These are phyloP conservation scores for Phanerochaete sordida DNA, from an alignment of 768 basidiomycete genomes.

Conservation along the genomic window DNA sequence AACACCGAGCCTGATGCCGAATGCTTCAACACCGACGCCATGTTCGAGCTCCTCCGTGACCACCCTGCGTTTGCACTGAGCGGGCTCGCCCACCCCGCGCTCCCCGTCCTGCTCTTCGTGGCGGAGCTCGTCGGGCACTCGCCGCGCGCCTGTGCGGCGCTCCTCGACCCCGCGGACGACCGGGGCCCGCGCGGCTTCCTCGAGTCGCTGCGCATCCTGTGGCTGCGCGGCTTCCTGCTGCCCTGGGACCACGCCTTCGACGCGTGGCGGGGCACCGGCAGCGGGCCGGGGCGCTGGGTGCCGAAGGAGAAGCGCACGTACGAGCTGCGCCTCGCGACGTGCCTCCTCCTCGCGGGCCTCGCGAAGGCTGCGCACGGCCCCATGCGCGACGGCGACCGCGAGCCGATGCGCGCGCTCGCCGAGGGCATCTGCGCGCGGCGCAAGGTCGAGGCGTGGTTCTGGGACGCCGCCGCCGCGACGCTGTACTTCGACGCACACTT, in stretches of 20 bases:
- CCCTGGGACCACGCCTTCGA: neutral
- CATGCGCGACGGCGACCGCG: neutral
- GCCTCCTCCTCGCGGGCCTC: neutral
- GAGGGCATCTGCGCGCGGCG: neutral
- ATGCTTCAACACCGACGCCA: neutral
- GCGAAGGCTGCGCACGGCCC: neutral
- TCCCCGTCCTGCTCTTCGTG: neutral
- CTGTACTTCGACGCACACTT: neutral
- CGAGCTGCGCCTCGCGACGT: neutral
- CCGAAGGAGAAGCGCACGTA: neutral
- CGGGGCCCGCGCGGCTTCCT: neutral
- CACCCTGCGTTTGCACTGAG: neutral
- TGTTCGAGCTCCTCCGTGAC: neutral
- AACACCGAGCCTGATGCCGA: neutral
- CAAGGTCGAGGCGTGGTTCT: neutral
- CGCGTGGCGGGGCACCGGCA: neutral
- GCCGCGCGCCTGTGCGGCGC: neutral
- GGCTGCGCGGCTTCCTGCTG: neutral
- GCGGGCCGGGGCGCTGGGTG: neutral
- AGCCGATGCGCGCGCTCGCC: neutral
- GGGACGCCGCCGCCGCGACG: neutral
- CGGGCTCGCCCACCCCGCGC: neutral
- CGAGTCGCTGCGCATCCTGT: neutral
- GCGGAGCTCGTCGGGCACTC: neutral
- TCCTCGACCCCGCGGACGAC: neutral